A percentile compares a stretch with the other conserved stretches of the same genome.
These are phyloP conservation scores for Ustilago loliicola DNA, from an alignment of 1,284 basidiomycete genomes.

Conservation along the genomic window DNA sequence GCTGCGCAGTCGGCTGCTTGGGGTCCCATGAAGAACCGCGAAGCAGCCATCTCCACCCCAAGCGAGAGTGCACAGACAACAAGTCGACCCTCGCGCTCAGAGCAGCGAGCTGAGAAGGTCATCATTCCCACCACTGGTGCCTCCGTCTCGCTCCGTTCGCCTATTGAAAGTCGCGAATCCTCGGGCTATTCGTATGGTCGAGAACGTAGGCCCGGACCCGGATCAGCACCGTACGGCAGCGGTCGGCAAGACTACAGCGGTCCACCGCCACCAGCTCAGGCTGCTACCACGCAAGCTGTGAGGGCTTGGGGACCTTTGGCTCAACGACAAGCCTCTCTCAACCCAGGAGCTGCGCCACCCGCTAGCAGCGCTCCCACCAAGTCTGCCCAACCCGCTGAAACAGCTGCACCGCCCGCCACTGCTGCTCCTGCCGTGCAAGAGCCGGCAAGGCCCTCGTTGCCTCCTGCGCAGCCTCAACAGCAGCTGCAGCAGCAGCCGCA, in stretches of 20 bases:
- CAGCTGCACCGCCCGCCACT: conserved; percentile 18
- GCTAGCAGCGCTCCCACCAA: conserved; percentile 14
- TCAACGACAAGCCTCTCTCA: conserved; percentile 56
- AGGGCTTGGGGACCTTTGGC: conserved; percentile 67
- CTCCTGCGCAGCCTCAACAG: conserved; percentile 23
- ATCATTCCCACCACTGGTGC: conserved; percentile 51
- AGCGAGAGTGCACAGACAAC: conserved; percentile 24
- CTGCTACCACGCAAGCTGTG: conserved; percentile 29
- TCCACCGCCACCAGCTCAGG: conserved; percentile 20
- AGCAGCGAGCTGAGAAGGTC: conserved; percentile 48
- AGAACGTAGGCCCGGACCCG: conserved; percentile 30
- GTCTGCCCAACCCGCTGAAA: conserved; percentile 12
- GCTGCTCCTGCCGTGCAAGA: conserved; percentile 18
- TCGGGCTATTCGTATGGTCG: conserved; percentile 33
- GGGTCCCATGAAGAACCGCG: conserved; percentile 38
- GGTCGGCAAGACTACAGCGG: conserved; percentile 27
- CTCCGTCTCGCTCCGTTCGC: conserved; percentile 51
- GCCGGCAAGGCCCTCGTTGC: conserved; percentile 14
- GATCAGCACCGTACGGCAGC: conserved; percentile 24
- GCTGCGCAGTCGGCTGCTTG: conserved; percentile 23
- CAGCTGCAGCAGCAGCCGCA: conserved; percentile 18
- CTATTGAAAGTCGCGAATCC: conserved; percentile 39
- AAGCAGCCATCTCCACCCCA: conserved; percentile 19
- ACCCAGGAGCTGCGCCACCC: conserved; percentile 41
- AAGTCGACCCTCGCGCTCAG: conserved; percentile 31